Conservation (phyloP, 495 filamentous ascomycete species). For the Neurospora intermedia region DNA sequence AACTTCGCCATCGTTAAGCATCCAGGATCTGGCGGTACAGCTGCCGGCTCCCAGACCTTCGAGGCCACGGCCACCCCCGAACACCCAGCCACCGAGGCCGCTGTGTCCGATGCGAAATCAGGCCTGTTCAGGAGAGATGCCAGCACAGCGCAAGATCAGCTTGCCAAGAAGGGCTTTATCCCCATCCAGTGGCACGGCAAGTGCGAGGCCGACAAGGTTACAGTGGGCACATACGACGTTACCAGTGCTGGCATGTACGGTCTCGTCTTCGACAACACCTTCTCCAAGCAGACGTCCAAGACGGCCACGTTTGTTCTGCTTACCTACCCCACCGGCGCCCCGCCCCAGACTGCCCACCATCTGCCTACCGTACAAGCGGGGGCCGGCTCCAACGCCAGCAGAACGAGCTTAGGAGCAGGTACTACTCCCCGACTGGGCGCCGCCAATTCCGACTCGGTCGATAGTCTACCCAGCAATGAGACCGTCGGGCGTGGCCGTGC, state of each 20-base stretch:
- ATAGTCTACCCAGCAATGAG: slow-evolving; percentile 45
- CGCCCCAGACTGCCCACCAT: slow-evolving; percentile 69
- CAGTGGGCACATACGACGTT: slow-evolving; percentile 81
- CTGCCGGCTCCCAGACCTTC: slow-evolving; percentile 39
- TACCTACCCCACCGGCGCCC: slow-evolving; percentile 76
- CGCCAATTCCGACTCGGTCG: slow-evolving; percentile 36
- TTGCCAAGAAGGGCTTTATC: slow-evolving; percentile 76
- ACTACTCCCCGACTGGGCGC: slow-evolving; percentile 28
- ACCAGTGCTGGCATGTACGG: slow-evolving; percentile 86
- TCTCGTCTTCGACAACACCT: slow-evolving; percentile 96
- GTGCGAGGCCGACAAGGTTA: slow-evolving; percentile 94
- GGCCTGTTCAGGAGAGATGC: slow-evolving; percentile 38
- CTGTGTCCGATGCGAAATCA: slow-evolving; percentile 21
- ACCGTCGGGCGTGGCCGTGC: slow-evolving; percentile 15
- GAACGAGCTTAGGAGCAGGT: slow-evolving; percentile 35
- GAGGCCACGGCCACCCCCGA: slow-evolving; percentile 31
- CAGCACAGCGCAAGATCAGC: slow-evolving; percentile 64
- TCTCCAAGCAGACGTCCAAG: slow-evolving; percentile 91
- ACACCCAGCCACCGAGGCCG: slow-evolving; percentile 33
- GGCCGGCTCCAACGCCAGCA: slow-evolving; percentile 34
- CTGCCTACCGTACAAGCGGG: slow-evolving; percentile 44
- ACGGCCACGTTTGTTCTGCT: slow-evolving; percentile 88
- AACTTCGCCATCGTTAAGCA: slow-evolving; percentile 98
- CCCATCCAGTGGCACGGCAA: slow-evolving; percentile 82
- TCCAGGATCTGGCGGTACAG: slow-evolving; percentile 57